Evolutionary conservation across 2,329 filamentous ascomycete genomes (phyloP), one percentile per base, ranked within the genome.

Genomic region (Rasamsonia emersonii): DNA sequence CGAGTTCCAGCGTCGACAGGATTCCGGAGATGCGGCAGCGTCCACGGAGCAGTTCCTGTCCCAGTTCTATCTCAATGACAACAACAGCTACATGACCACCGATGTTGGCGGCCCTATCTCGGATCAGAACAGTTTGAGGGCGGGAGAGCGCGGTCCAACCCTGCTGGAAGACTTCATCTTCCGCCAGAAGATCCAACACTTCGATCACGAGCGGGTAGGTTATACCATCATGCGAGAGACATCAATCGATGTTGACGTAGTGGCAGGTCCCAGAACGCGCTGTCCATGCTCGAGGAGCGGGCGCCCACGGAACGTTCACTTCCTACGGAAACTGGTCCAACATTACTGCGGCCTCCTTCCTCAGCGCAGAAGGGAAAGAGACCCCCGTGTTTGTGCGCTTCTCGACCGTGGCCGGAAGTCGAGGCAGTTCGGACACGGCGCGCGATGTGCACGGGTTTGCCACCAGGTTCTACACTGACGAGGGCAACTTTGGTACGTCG

Each of bases 371-470:
- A n/a, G 72, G 67, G 23, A 82, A 82, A 52, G 54, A 77, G 48
- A 77, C 78, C 0, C 66, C 75, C 0, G 62, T 77, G 1, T 83
- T 84, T 46, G 64, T 79, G n/a, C 76, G 81, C 10, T 82, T 85
- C 52, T 85, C 80, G 0, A 85, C 80, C 2, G 82, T 86, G 7
- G 74, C 77, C 13, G 79, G 79, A 2, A 79, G 72, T 19, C 67
- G 75, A 9, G 82, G 81, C 18, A 81, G 76, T 44, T 71, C 76
- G 2, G 81, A 86, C 45, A 79, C 77, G 0, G 78, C 70, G 5
- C 71, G 82, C 20, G 81, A 86, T 61, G 77, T 84, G 0, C 79
- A 81, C 40, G 81, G 81, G 1, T 85, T 84, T 45, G 80, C 81
- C 3, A 72, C 67, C 30, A 68, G 70, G 35, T 78, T 81, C 44